Conservation (phyloP, 164 flowering plant species). For the Pachysandra terminalis region DNA sequence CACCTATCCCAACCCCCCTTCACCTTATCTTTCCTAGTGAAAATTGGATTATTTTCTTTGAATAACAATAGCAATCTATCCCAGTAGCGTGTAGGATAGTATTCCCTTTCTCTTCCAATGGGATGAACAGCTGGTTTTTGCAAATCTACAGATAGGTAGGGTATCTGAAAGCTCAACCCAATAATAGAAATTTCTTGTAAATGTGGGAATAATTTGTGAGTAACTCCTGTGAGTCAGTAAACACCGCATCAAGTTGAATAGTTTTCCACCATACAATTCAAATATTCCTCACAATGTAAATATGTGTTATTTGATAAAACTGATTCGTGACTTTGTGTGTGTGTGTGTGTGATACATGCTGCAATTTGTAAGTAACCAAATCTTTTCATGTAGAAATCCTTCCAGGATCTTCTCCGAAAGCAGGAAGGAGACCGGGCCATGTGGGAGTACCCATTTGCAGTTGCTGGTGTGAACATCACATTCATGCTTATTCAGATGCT, state of each 20-base stretch:
- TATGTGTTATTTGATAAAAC: neutral
- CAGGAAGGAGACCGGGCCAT: conserved; percentile 85
- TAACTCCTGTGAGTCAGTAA: neutral
- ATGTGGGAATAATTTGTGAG: neutral
- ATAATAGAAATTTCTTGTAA: no score
- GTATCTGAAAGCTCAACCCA: no score
- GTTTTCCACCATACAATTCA: neutral
- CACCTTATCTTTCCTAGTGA: no score
- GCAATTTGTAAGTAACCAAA: conserved; percentile 2
- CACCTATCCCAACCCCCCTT: no score
- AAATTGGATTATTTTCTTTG: no score
- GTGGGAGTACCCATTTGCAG: conserved; percentile 99
- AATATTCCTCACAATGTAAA: neutral
- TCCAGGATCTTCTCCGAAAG: conserved; percentile 86
- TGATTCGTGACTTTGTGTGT: neutral
- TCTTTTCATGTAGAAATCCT: conserved; percentile 59
- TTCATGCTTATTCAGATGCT: conserved; percentile 99
- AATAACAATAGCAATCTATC: no score
- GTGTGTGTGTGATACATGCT: neutral
- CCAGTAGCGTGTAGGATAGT: no score
- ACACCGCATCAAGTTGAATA: neutral
- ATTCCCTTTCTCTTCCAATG: no score
- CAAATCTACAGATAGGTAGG: no score
- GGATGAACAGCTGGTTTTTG: no score
- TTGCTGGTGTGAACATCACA: conserved; percentile 96